Evolutionary conservation across 208 protist species (phyloP), one percentile per base, ranked within the genome.

Genomic region (Wallacemonas sp.): DNA sequence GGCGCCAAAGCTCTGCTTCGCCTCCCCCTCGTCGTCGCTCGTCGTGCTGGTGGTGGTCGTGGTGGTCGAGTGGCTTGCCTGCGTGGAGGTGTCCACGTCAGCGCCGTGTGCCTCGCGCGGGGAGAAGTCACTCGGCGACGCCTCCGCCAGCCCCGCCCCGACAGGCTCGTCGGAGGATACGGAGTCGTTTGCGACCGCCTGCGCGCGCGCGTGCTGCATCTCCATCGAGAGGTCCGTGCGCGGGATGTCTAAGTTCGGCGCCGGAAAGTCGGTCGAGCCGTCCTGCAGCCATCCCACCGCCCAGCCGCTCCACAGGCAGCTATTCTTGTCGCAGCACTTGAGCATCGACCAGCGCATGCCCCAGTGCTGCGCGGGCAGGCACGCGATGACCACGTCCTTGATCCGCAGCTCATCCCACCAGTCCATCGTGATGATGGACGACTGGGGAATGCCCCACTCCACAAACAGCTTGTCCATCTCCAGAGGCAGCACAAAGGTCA

Each of bases 351-450:
- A 69, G 61, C 8, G 77, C 61, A 22, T 55, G 48, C 73, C 62
- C 79, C 81, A 92, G 76, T 96, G 87, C 70, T 92, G 78, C 22
- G 78, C 74, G 23, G 86, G 85, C 1, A 82, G 84, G 65, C 76
- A 79, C 7, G 74, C 62, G 20, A 92, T 77, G 22, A 74, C 66
- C 8, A 92, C 62, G 23, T 69, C 76, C 14, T 75, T 57, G 14
- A 93, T 32, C n/a, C 33, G 31, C 18, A 69, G 44, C 63, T 78
- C 68, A 18, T 84, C 81, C 66, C 78, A 86, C 71, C 80, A 85
- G 67, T 89, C 84, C 20, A 86, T 61, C 28, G 61, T 44, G 18
- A 59, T 72, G 55, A 86, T 82, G 41, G 65, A 79, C 16, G 48
- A 20, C 12, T 42, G 20, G 0, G 79, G 71, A 42, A 86, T 76